A percentile compares a stretch with the other conserved stretches of the same genome.
These are phyloP conservation scores for Pestalotiopsis sp. DNA, from an alignment of 2,329 filamentous ascomycete species.

Conservation along the genomic window DNA sequence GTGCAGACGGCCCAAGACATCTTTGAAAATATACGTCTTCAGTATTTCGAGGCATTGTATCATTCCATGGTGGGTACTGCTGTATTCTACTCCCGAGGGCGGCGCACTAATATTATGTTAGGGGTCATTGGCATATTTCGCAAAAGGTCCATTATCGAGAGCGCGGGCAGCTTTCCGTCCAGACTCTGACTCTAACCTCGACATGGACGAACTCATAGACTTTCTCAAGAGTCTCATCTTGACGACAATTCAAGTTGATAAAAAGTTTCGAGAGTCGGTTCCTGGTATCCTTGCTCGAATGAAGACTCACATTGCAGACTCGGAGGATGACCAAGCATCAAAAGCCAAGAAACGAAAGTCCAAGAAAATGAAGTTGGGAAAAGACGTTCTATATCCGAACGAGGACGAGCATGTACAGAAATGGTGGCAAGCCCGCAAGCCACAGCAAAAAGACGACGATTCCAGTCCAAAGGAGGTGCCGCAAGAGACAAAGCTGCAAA, in stretches of 20 bases:
- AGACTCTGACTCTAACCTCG: conserved; percentile 61
- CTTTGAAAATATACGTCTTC: conserved; percentile 59
- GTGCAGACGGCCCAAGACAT: conserved; percentile 51
- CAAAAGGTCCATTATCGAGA: conserved; percentile 78
- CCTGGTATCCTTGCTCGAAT: conserved; percentile 63
- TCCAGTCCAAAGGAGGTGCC: conserved; percentile 41
- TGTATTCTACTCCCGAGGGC: neutral
- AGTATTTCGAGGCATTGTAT: conserved; percentile 65
- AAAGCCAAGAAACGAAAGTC: conserved; percentile 53
- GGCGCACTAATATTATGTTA: conserved; percentile 48
- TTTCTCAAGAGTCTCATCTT: conserved; percentile 74
- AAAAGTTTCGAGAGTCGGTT: conserved; percentile 76
- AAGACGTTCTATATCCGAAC: conserved; percentile 67
- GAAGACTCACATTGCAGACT: conserved; percentile 59
- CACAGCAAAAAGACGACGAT: conserved; percentile 46
- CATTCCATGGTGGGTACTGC: conserved; percentile 59
- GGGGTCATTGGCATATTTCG: conserved; percentile 82
- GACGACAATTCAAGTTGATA: conserved; percentile 70
- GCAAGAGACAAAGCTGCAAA: conserved; percentile 61
- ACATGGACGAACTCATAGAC: conserved; percentile 65
- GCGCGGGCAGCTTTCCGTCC: conserved; percentile 72
- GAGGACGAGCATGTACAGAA: conserved; percentile 67
- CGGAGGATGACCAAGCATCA: conserved; percentile 54
- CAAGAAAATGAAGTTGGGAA: conserved; percentile 70
- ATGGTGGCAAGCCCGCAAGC: conserved; percentile 71